Evolutionary conservation across 352 stramenopile species (phyloP), one percentile per base, ranked within the genome.

Genomic region (Pythium dissimile): DNA sequence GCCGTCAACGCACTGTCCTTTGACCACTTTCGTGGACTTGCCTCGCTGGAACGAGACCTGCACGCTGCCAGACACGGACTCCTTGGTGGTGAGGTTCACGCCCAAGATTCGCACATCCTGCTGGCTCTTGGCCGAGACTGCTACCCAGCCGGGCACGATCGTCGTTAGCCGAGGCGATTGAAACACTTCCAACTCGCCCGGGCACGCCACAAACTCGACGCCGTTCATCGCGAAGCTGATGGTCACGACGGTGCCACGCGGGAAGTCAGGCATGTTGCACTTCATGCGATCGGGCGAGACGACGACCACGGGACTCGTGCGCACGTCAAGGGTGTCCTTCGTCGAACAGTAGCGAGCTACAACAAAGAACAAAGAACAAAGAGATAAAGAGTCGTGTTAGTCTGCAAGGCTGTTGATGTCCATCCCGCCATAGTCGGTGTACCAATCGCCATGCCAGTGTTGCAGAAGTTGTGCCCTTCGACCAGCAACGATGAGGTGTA

Each of bases 201-300:
- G 67, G 38, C 69, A 84, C 1, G 66, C 20, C 0, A 88, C 57
- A 46, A 86, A 90, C 35, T 89, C 81, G 30, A 85, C 56, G 2
- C 81, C 81, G 53, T 89, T 91, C 58, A 91, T 73, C 6, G 78
- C 71, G 31, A 90, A 45, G 2, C 56, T 63, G n/a, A 83, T 69
- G 3, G 66, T 65, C 6, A 90, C 76, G 2, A 80, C 35, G 0
- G 75, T 72, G 15, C 77, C 77, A 6, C 74, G 59, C 0, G 77
- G 70, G 21, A 87, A 90, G 24, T 90, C 80, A 0, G 80, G 80
- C 1, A 85, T 71, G n/a, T 38, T 53, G 23, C 73, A 86, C 34
- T 84, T 71, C 71, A 90, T 84, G 0, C 59, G 63, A 8, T 76
- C 59, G 53, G 57, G 64, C 2, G 75, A 86, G 2, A 80, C 37